Conservation (phyloP, 2,329 filamentous ascomycete species). For the Colletotrichum salicis region DNA sequence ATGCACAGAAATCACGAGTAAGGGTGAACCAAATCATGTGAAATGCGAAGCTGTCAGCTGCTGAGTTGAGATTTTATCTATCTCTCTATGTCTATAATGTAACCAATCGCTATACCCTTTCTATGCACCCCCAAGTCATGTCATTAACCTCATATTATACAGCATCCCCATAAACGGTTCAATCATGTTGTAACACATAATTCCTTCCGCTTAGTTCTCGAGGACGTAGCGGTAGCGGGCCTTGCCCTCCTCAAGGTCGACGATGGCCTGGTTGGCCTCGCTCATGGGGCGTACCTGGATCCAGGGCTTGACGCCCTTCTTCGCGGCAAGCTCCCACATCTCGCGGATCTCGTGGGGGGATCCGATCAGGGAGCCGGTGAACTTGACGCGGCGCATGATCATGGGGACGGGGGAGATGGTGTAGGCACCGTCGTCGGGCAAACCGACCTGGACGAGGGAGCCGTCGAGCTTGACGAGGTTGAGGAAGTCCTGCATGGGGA, state of each 20-base stretch:
- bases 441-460: conserved; percentile 69
- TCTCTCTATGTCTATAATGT: conserved; percentile 27
- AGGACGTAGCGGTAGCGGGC: conserved; percentile 60
- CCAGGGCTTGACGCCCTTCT: conserved; percentile 67
- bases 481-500: conserved; percentile 69
- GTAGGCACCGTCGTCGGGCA: conserved; percentile 52
- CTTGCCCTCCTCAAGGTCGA: conserved; percentile 66
- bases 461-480: conserved; percentile 65
- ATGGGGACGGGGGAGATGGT: conserved; percentile 63
- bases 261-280: conserved; percentile 63
- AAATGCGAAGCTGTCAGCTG: neutral
- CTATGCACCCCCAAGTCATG: conserved; percentile 25
- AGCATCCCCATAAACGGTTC: neutral
- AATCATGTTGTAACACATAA: neutral
- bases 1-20: neutral
- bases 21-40: neutral
- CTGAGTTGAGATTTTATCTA: conserved; percentile 6
- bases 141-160: conserved; percentile 29
- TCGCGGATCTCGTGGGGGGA: conserved; percentile 65
- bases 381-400: conserved; percentile 64
- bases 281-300: conserved; percentile 65
- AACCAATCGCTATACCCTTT: conserved; percentile 31
- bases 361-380: conserved; percentile 60
- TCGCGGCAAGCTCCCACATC: conserved; percentile 68
- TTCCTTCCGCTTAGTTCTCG: conserved; percentile 48